Base-by-base conservation (phyloP, 768 basidiomycete species). In the Rhodotorula sphaerocarpa region DNA sequence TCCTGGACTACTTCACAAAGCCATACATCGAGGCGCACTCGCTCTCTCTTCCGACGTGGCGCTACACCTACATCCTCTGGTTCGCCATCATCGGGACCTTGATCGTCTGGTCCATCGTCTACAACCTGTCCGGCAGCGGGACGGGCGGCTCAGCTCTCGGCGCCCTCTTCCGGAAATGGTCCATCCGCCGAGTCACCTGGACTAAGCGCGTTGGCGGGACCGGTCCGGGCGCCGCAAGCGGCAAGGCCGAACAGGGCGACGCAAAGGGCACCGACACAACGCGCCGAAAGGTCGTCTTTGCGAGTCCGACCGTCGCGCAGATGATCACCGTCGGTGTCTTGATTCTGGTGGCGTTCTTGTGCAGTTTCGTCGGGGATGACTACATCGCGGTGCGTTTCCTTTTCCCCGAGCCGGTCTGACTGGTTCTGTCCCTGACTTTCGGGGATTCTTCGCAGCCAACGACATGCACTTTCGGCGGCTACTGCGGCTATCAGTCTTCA, bases 321-420 rank as follows among this genome's bases (percentile, higher is more conserved):
- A 75, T 87, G 23, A 76, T 85, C 55, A 76, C 77, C 3, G 71
- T 85, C 45, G 56, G 73, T 50, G 66, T 80, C 30, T 72, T 88
- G 36, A 71, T 79, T 31, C 69, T 78, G 47, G 73, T 77, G 23
- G 75, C 80, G 7, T 65, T 82, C 21, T 72, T 79, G 5, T 75
- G 84, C 43, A 77, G 78, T 5, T 81, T 85, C 65, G 74, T 82
- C 21, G 86, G 86, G 21, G 81, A 82, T 7, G 87, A 88, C 74
- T 86, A 87, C 72, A 78, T 88, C 62, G 77, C 50, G 25, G 50
- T 50, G 50, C 50, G 56, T 33, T n/a, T n/a, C n/a, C n/a, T n/a
- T n/a, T n/a, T n/a, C n/a, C n/a, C n/a, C n/a, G n/a, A n/a, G n/a
- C n/a, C n/a, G n/a, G n/a, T n/a, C n/a, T n/a, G n/a, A n/a, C n/a